Base-by-base conservation (phyloP, 257 asterid genomes). In the Avicennia marina region DNA sequence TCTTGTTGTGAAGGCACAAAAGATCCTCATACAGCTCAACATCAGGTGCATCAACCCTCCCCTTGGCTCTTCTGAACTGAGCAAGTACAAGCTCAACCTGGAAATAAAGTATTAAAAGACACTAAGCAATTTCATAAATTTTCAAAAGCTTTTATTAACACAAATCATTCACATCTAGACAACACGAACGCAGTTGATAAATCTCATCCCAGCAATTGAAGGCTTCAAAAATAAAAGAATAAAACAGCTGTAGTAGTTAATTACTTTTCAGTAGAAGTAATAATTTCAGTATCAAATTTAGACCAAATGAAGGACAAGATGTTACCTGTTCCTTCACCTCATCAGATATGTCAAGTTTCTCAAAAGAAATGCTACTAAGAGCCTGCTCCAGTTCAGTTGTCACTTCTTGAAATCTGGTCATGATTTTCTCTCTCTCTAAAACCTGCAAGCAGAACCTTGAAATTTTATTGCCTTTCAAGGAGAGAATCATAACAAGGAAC, bases 41-140 rank as follows among this genome's bases (percentile, higher is more conserved):
- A 62, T 89, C 99, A 1, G 88, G 89, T 24, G 86, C 72, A 51
- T 93, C 97, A 12, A 70, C 81, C 75, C 95, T 86, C 68, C 95
- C 96, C 77, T 93, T 89, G 58, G 97, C 99, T 79, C 97, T 78
- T 76, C 83, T 78, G 78, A 93, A 93, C 80, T 93, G 99, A 52
- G 99, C 80, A 53, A 89, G 89, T 53, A 93, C 99, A 45, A 93
- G 97, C 79, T 93, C 99, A 60, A 82, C 90, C 99, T 93, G 89
- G 71, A 53, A 56, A 66, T 40, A 18, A 27, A 43, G 20, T 41
- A 25, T 7, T 36, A 31, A 41, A 32, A 29, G 8, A 29, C 34
- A 29, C 34, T 0, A 4, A 29, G 34, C 4, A 29, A 29, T 4
- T 4, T 29, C 34, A 29, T 4, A 29, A 8, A 29, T 29, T 29